These are phyloP conservation scores for Colletotrichum costaricense DNA, from an alignment of 2,329 filamentous ascomycete genomes.

Conservation along the genomic window DNA sequence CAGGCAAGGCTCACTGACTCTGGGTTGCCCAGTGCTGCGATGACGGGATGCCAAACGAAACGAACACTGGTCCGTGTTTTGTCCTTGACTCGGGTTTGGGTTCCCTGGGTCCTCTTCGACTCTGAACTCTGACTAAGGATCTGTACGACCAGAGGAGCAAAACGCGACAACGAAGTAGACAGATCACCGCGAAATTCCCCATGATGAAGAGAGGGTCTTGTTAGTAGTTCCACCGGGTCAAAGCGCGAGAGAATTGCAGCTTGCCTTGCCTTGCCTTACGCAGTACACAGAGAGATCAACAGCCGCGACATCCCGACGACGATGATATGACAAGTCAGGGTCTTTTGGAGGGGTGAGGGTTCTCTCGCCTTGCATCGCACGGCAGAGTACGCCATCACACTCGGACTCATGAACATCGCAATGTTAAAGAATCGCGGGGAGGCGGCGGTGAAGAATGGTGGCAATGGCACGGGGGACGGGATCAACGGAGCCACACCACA, in stretches of 20 bases:
- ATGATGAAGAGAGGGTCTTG: background rate
- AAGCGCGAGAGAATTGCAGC: background rate
- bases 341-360: background rate
- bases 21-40: background rate
- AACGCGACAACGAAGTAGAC: background rate
- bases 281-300: background rate
- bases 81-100: background rate
- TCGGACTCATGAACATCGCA: conserved; percentile 2
- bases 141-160: too few species aligned
- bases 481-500: background rate
- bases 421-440: background rate
- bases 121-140: background rate
- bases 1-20: background rate
- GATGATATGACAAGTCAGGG: background rate
- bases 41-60: background rate
- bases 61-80: background rate
- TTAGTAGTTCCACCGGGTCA: background rate
- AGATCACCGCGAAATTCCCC: background rate
- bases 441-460: background rate
- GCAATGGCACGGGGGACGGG: background rate
- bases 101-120: background rate
- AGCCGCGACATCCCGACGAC: background rate
- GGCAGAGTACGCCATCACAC: background rate
- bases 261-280: background rate
- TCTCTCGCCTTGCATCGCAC: background rate